These are phyloP conservation scores for Neofusicoccum ribis DNA, from an alignment of 2,329 filamentous ascomycete genomes.

Conservation along the genomic window DNA sequence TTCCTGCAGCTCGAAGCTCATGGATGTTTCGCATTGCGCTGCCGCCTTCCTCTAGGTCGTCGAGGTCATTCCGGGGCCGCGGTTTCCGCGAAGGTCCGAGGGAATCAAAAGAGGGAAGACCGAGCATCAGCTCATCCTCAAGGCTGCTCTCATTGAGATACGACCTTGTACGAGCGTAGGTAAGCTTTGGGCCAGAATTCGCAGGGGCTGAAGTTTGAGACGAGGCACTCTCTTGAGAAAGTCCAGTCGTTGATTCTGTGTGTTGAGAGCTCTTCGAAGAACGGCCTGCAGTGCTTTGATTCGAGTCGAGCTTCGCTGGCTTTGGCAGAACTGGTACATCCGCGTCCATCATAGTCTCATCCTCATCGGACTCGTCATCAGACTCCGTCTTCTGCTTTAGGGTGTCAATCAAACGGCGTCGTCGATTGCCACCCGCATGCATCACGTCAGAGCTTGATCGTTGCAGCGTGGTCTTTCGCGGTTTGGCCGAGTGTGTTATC, in stretches of 20 bases:
- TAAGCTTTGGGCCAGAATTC: constrained; percentile 46
- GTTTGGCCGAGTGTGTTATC: constrained; percentile 26
- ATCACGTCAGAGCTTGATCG: constrained; percentile 15
- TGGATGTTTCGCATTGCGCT: constrained; percentile 58
- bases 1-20: constrained; percentile 60
- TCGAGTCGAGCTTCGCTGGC: not conserved
- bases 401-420: constrained; percentile 26
- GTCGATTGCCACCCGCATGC: not conserved
- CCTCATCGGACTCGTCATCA: constrained; percentile 21
- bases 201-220: constrained; percentile 4
- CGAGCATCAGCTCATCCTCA: constrained; percentile 36
- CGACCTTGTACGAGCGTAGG: constrained; percentile 61
- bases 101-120: constrained; percentile 31
- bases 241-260: not conserved
- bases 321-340: not conserved
- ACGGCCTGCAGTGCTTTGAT: not conserved
- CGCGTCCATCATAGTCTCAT: constrained; percentile 12
- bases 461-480: not conserved
- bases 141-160: constrained; percentile 56
- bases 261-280: constrained; percentile 11
- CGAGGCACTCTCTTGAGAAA: constrained; percentile 2
- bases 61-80: constrained; percentile 29
- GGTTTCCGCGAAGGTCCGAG: constrained; percentile 3
- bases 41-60: constrained; percentile 48
- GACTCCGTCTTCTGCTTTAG: constrained; percentile 21